phyloP scores from a whole-genome alignment of 169 alveolate species.

The Besnoitia besnoiti region DNA sequence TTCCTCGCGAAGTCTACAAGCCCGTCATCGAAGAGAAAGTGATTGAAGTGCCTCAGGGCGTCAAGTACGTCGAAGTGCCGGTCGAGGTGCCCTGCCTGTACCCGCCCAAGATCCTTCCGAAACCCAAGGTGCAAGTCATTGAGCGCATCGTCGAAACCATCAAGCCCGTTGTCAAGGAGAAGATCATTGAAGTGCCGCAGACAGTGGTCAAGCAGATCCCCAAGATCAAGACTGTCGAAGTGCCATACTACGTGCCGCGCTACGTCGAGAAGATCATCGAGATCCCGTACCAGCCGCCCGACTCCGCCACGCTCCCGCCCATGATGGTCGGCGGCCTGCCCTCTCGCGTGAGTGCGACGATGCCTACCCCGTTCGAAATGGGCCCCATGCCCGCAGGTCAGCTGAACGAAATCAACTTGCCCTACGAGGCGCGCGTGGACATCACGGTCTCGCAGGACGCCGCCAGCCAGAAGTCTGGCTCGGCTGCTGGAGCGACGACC shows the following conservation, averaged over 20 bases:
- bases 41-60: slow-evolving; percentile 87
- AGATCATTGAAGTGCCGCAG: slow-evolving; percentile 83
- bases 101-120: slow-evolving; percentile 87
- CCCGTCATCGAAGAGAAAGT: slow-evolving; percentile 87
- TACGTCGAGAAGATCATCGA: slow-evolving; percentile 85
- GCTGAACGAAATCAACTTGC: slow-evolving; percentile 47
- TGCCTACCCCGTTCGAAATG: slow-evolving; percentile 53
- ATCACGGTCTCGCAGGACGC: slow-evolving; percentile 50
- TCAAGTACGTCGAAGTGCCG: slow-evolving; percentile 86
- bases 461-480: slow-evolving; percentile 26
- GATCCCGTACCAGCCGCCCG: slow-evolving; percentile 83
- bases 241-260: slow-evolving; percentile 85
- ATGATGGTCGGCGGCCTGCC: slow-evolving; percentile 70
- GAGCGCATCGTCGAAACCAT: slow-evolving; percentile 84
- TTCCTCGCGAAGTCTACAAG: slow-evolving; percentile 81
- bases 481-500: slow-evolving; percentile 40
- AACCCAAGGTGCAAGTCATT: slow-evolving; percentile 81
- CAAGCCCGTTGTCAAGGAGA: slow-evolving; percentile 83
- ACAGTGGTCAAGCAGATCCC: slow-evolving; percentile 84
- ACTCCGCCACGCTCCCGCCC: slow-evolving; percentile 72
- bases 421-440: slow-evolving; percentile 67
- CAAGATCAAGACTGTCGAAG: slow-evolving; percentile 83
- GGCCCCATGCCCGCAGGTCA: slow-evolving; percentile 54
- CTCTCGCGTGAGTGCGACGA: slow-evolving; percentile 70
- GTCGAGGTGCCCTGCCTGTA: slow-evolving; percentile 86